phyloP scores from a whole-genome alignment of 257 asterid genomes.

The Primulina huaijiensis region DNA sequence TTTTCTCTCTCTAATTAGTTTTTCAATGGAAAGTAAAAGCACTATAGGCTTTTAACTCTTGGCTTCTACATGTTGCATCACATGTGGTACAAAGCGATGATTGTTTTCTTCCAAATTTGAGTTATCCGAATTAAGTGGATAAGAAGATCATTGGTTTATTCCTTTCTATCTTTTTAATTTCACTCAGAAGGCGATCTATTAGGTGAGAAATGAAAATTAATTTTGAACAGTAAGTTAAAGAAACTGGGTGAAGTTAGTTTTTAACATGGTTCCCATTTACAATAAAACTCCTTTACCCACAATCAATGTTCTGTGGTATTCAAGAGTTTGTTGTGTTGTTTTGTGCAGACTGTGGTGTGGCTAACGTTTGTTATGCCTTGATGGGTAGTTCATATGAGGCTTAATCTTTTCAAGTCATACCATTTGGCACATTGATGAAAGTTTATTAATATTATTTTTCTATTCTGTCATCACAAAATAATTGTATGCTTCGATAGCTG shows the following conservation, averaged over 20 bases:
- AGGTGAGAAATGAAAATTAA: neutral
- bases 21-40: neutral
- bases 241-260: neutral
- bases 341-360: neutral
- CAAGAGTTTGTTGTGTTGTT: neutral
- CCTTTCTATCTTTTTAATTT: neutral
- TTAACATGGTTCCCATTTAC: neutral
- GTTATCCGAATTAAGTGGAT: neutral
- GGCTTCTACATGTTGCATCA: neutral
- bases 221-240: neutral
- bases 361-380: neutral
- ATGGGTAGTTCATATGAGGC: neutral
- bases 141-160: neutral
- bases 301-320: neutral
- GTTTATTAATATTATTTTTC: no score
- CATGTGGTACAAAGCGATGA: neutral
- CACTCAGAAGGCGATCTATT: neutral
- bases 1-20: neutral
- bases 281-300: no score
- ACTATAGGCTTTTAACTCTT: slow-evolving; percentile 1
- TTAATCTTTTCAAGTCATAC: neutral
- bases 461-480: neutral
- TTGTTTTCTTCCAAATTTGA: neutral
- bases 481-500: neutral
- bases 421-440: neutral